phyloP scores from a whole-genome alignment of 1,284 basidiomycete species.

The Fomitopsis pinicola region DNA sequence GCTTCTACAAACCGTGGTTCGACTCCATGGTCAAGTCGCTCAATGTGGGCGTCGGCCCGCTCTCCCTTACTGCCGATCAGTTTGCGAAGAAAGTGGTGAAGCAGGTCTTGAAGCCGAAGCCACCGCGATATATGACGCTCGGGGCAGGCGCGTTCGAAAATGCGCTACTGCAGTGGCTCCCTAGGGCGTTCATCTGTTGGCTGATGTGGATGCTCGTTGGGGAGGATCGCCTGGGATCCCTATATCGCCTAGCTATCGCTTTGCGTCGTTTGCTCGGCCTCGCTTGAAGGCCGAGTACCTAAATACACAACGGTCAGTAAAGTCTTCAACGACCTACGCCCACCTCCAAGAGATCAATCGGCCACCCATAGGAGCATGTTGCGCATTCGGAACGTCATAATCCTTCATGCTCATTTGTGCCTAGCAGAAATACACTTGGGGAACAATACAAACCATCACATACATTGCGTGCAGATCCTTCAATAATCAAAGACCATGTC shows the following conservation, averaged over 20 bases:
- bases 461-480: background rate
- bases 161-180: slow-evolving; percentile 47
- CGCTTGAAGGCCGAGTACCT: background rate
- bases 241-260: background rate
- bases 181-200: slow-evolving; percentile 40
- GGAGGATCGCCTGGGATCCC: background rate
- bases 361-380: no score
- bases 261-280: background rate
- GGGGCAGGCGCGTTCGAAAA: slow-evolving; percentile 37
- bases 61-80: slow-evolving; percentile 44
- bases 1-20: slow-evolving; percentile 48
- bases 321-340: no score
- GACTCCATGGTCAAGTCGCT: slow-evolving; percentile 47
- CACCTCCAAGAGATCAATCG: no score
- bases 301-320: no score
- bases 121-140: slow-evolving; percentile 24
- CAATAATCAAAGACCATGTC: background rate
- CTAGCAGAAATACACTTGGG: no score
- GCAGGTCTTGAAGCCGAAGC: slow-evolving; percentile 30
- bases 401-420: no score
- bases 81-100: slow-evolving; percentile 49
- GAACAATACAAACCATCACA: no score
- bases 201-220: slow-evolving; percentile 36
- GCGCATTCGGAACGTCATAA: no score
- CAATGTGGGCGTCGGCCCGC: slow-evolving; percentile 34